Base-by-base conservation (phyloP, 108 stramenopile species). In the Nitzschia sp. region DNA sequence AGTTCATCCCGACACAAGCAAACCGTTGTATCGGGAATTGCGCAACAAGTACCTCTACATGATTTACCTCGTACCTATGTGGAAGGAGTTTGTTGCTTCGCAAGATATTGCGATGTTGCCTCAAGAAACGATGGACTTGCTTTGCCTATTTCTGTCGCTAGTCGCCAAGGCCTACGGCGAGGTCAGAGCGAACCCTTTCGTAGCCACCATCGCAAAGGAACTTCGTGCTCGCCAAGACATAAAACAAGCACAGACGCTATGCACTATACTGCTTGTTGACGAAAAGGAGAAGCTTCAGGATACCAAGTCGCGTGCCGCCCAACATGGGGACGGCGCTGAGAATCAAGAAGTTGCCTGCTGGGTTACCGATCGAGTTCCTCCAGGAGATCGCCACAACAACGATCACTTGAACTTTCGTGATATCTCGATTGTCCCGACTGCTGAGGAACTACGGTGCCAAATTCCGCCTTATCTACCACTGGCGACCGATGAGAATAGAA, bases 381-480 rank as follows among this genome's bases (percentile, higher is more conserved):
- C 83, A 24, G 83, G 83, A 28, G 79, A 70, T 8, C 76, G 83
- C 9, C 83, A 84, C 64, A 67, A 73, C 42, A 84, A 84, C 45
- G 83, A 84, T 32, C 66, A 68, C 28, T 26, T 56, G 1, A 84
- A 81, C 69, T 84, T 49, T 32, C 72, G 83, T 45, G 80, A 84
- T 29, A 78, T 84, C 32, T 47, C 25, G 1, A 69, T 84, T 23
- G 66, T 84, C 21, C 83, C 83, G 4, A 78, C 83, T 0, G 46
- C 66, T 30, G 73, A 70, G 19, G 83, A 84, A 68, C 51, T 84
- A 3, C 36, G 23, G 0, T 79, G 68, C 49, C 30, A 70, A 46
- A 71, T 54, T 4, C 36, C 30, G 19, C 64, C 28, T 42, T 42
- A 13, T 6, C 13, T 42, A 13, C 38, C 38, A 13, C 38, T 42